phyloP scores from a whole-genome alignment of 2,329 filamentous ascomycete species.

The Plectosphaerella sp. region DNA sequence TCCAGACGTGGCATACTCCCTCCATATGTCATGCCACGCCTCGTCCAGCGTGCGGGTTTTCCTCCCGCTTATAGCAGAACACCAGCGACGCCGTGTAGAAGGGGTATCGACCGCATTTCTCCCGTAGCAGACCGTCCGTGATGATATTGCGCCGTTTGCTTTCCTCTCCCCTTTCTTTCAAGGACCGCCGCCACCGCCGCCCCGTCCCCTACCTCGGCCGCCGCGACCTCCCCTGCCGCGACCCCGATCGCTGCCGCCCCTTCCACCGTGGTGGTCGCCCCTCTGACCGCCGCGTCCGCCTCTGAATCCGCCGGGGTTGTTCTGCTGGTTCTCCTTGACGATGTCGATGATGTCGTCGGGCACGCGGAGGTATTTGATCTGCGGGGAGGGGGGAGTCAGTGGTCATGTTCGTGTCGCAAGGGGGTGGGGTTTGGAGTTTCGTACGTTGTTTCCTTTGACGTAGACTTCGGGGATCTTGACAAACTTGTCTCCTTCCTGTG shows the following conservation, averaged over 20 bases:
- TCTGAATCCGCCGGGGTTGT: slow-evolving; percentile 58
- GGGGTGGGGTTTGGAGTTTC: slow-evolving; percentile 24
- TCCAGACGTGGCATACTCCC: no score
- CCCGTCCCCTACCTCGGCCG: slow-evolving; percentile 7
- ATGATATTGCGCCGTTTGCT: no score
- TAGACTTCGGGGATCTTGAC: slow-evolving; percentile 90
- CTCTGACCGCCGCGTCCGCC: slow-evolving; percentile 60
- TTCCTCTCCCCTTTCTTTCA: neutral
- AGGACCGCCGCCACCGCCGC: slow-evolving; percentile 4
- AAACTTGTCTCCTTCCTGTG: slow-evolving; percentile 86
- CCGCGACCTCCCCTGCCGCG: slow-evolving; percentile 48
- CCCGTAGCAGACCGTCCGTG: no score
- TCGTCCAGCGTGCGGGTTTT: no score
- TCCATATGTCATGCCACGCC: no score
- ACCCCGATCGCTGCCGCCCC: slow-evolving; percentile 53
- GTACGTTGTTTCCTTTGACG: slow-evolving; percentile 93
- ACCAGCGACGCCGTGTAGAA: no score
- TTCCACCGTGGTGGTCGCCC: slow-evolving; percentile 49
- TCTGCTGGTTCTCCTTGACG: slow-evolving; percentile 87
- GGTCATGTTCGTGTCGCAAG: neutral
- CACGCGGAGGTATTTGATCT: slow-evolving; percentile 98
- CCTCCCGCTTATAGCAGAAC: no score
- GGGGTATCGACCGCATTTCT: no score
- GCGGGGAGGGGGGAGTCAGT: slow-evolving; percentile 3
- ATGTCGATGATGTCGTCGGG: slow-evolving; percentile 95